A percentile compares a stretch with the other conserved stretches of the same genome.
These are phyloP conservation scores for Mortierella sp. DNA, from an alignment of 371 early-diverging fungal genomes.

Conservation along the genomic window DNA sequence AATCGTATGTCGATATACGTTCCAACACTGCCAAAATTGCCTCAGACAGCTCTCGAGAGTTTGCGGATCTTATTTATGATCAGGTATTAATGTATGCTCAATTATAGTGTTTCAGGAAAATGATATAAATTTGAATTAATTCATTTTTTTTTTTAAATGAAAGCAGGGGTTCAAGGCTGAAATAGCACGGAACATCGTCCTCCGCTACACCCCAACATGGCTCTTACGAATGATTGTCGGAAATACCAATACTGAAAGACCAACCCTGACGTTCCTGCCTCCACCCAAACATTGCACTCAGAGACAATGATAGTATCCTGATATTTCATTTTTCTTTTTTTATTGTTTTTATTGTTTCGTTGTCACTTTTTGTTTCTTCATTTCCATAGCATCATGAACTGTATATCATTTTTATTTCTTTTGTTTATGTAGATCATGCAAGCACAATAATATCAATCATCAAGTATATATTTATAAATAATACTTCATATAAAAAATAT, in stretches of 20 bases:
- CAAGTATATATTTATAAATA: too few species aligned
- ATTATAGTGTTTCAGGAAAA: neutral
- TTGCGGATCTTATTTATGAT: slow-evolving; percentile 54
- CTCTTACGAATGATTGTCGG: slow-evolving; percentile 47
- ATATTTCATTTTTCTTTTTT: neutral
- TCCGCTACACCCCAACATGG: slow-evolving; percentile 47
- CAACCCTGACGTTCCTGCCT: slow-evolving; percentile 27
- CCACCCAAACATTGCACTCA: slow-evolving; percentile 10
- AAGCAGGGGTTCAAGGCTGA: slow-evolving; percentile 45
- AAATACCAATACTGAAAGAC: slow-evolving; percentile 26
- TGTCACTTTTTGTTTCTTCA: too few species aligned
- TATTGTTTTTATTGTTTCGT: neutral
- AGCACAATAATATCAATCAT: too few species aligned
- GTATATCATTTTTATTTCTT: too few species aligned
- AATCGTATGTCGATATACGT: slow-evolving; percentile 37
- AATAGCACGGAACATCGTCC: slow-evolving; percentile 47
- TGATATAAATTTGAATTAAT: neutral
- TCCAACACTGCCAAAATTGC: slow-evolving; percentile 37
- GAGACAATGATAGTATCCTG: neutral
- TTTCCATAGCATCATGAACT: too few species aligned
- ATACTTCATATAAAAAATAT: too few species aligned
- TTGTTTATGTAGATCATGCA: too few species aligned
- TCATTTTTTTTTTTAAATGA: neutral
- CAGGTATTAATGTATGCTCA: slow-evolving; percentile 22
- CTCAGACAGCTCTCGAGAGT: slow-evolving; percentile 49